Evolutionary conservation across 1,139 yeast genomes (phyloP).

Genomic region (Debaryomycetaceae sp.): DNA sequence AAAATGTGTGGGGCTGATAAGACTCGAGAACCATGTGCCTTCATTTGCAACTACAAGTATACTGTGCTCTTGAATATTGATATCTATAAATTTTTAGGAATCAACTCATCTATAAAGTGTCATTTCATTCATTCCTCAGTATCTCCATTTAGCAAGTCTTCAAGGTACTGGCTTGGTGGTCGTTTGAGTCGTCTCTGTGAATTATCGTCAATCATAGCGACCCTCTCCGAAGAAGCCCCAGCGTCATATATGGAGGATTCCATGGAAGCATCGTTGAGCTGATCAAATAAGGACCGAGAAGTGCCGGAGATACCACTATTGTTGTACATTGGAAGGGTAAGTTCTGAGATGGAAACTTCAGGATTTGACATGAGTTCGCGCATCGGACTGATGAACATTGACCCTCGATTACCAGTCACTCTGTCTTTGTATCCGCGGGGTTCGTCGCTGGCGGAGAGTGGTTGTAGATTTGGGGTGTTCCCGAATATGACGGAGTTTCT

Average conservation of each 20-base stretch:
- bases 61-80: no score
- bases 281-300: conserved; percentile 1
- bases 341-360: conserved; percentile 8
- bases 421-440: conserved; percentile 22
- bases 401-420: conserved; percentile 18
- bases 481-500: conserved; percentile 5
- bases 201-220: not conserved
- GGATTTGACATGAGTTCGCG: conserved; percentile 16
- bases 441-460: conserved; percentile 10
- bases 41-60: not conserved
- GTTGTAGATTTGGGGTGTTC: conserved; percentile 1
- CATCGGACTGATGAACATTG: conserved; percentile 38
- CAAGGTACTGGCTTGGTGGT: conserved; percentile 32
- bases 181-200: conserved; percentile 7
- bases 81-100: no score
- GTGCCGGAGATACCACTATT: conserved; percentile 4
- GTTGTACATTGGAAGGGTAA: conserved; percentile 20
- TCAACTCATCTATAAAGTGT: no score
- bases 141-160: conserved; percentile 17
- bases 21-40: not conserved
- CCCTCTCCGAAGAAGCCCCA: not conserved
- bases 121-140: not conserved
- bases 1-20: not conserved
- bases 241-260: not conserved
- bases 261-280: not conserved